Evolutionary conservation across 177 flowering plant species (phyloP).

Genomic region (Tripterygium wilfordii): DNA sequence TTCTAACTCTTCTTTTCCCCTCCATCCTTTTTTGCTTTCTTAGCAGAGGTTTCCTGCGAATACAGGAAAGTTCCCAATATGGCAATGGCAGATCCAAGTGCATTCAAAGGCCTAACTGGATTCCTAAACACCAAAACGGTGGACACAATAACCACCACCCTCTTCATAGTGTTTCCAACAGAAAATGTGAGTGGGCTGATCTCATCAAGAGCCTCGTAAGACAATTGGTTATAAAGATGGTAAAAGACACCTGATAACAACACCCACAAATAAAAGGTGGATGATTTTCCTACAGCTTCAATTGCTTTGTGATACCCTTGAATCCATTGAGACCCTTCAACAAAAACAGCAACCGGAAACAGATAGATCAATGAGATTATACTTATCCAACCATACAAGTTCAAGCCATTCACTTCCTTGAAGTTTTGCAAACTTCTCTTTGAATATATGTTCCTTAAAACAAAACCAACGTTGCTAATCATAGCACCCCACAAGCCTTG

Average conservation of each 20-base stretch:
- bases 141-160: conserved; percentile 81
- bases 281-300: conserved; percentile 39
- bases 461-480: conserved; percentile 89
- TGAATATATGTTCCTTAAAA: conserved; percentile 80
- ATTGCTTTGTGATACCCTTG: conserved; percentile 68
- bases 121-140: conserved; percentile 78
- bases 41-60: conserved; percentile 68
- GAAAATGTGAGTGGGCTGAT: conserved; percentile 90
- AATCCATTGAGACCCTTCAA: conserved; percentile 89
- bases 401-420: conserved; percentile 80
- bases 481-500: conserved; percentile 85
- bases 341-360: conserved; percentile 73
- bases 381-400: conserved; percentile 82
- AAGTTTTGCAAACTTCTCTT: conserved; percentile 68
- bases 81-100: conserved; percentile 85
- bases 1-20: conserved; percentile 45
- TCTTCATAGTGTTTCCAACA: conserved; percentile 93
- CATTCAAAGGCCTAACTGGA: conserved; percentile 83
- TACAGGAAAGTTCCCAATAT: conserved; percentile 89
- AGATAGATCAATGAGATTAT: conserved; percentile 65
- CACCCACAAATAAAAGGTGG: conserved; percentile 75
- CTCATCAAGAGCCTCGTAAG: conserved; percentile 84
- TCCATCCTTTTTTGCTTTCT: conserved; percentile 32
- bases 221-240: conserved; percentile 81
- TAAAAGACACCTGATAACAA: conserved; percentile 74